Evolutionary conservation across 495 filamentous ascomycete species (phyloP).

Genomic region (Glonium stellatum): DNA sequence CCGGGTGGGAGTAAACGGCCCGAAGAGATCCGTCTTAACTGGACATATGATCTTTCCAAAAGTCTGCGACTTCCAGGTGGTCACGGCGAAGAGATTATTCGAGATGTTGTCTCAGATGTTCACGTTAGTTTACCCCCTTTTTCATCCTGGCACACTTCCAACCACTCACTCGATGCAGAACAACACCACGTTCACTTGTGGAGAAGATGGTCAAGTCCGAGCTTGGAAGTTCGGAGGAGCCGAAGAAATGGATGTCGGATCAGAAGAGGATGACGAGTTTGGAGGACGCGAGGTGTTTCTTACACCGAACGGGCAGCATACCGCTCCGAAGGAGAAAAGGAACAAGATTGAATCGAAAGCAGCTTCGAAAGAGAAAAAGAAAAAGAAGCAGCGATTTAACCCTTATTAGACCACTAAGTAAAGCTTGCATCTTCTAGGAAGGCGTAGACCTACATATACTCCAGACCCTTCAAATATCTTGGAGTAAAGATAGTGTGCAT

Average conservation of each 20-base stretch:
- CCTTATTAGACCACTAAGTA: no score
- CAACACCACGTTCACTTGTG: slow-evolving; percentile 30
- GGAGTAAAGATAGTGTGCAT: no score
- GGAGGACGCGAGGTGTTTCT: no score
- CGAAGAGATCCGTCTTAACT: slow-evolving; percentile 37
- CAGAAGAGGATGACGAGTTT: neutral
- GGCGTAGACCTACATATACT: no score
- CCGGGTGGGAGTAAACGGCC: neutral
- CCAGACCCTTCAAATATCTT: no score
- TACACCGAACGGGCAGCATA: no score
- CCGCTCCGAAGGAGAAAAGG: no score
- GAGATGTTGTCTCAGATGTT: slow-evolving; percentile 68
- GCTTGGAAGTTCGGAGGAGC: slow-evolving; percentile 28
- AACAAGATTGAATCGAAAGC: no score
- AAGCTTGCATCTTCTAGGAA: no score
- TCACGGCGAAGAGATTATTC: slow-evolving; percentile 77
- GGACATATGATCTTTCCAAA: slow-evolving; percentile 54
- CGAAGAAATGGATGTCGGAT: slow-evolving; percentile 18
- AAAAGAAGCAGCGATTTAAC: no score
- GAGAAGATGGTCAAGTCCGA: slow-evolving; percentile 35
- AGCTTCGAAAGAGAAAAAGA: no score
- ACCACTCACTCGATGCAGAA: slow-evolving; percentile 11
- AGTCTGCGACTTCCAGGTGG: slow-evolving; percentile 62
- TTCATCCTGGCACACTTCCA: neutral
- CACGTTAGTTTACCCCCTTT: slow-evolving; percentile 41